Evolutionary conservation across 495 filamentous ascomycete species (phyloP).

Genomic region (Talaromyces proteolyticus): DNA sequence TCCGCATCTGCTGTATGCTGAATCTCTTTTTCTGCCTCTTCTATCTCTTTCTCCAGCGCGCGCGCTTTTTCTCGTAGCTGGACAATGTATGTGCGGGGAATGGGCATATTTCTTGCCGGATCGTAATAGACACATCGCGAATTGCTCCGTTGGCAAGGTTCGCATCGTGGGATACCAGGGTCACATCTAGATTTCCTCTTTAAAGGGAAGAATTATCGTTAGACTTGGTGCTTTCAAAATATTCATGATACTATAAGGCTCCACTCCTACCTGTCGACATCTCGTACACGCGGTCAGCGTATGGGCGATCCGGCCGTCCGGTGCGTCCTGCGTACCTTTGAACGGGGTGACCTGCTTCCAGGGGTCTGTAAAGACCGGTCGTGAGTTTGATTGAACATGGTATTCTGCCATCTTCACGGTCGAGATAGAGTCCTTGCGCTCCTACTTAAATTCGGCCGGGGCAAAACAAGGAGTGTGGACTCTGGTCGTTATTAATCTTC

Average conservation of each 20-base stretch:
- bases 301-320: constrained; percentile 58
- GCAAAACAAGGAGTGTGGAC: no score
- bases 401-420: constrained; percentile 19
- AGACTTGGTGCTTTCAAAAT: no score
- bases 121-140: constrained; percentile 91
- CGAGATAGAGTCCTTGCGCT: no score
- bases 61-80: constrained; percentile 78
- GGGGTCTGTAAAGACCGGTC: constrained; percentile 19
- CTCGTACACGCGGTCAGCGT: constrained; percentile 84
- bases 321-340: constrained; percentile 21
- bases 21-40: constrained; percentile 53
- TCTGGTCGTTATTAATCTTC: no score
- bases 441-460: no score
- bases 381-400: constrained; percentile 6
- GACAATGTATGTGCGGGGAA: constrained; percentile 82
- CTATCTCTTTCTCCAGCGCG: constrained; percentile 69
- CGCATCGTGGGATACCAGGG: constrained; percentile 80
- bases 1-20: constrained; percentile 66
- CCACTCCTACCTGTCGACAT: constrained; percentile 74
- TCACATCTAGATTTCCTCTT: constrained; percentile 95
- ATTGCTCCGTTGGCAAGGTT: constrained; percentile 87
- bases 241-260: no score
- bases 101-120: constrained; percentile 67
- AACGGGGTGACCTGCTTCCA: constrained; percentile 14
- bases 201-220: no score